A percentile compares a stretch with the other conserved stretches of the same genome.
Conservation (phyloP, 108 stramenopile species). For the Nitzschia putrida region DNA sequence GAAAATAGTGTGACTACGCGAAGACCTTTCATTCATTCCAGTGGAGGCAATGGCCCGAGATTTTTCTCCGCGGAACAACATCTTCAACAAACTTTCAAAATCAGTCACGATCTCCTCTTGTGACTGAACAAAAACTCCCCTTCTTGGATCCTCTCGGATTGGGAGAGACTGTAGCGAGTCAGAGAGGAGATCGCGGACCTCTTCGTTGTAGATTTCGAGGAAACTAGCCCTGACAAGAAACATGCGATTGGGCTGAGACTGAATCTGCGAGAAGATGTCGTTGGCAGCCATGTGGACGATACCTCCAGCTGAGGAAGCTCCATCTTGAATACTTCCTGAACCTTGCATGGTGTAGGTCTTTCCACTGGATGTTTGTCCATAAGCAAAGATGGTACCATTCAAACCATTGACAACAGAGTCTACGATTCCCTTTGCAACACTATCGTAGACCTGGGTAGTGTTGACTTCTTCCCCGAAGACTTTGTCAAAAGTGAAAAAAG, state of each 20-base stretch:
- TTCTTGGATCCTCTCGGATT: conserved; percentile 91
- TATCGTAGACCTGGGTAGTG: conserved; percentile 90
- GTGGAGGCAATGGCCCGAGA: conserved; percentile 87
- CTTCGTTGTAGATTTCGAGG: conserved; percentile 99
- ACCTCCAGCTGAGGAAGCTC: conserved; percentile 42
- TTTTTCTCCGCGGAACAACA: conserved; percentile 86
- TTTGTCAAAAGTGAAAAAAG: conserved; percentile 93
- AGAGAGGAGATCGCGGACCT: conserved; percentile 92
- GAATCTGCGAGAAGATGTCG: conserved; percentile 79
- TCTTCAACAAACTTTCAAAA: conserved; percentile 69
- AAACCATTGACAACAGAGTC: conserved; percentile 84
- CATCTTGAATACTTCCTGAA: conserved; percentile 69
- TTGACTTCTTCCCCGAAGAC: conserved; percentile 79
- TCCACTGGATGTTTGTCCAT: conserved; percentile 91
- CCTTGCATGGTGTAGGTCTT: conserved; percentile 95
- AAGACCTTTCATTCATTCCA: conserved; percentile 95
- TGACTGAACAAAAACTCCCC: conserved; percentile 95
- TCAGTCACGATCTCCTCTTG: conserved; percentile 82
- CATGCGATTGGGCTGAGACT: conserved; percentile 53
- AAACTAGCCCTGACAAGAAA: conserved; percentile 93
- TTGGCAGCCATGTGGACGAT: conserved; percentile 85
- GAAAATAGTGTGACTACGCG: conserved; percentile 96
- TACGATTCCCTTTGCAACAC: conserved; percentile 86
- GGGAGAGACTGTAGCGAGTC: conserved; percentile 45
- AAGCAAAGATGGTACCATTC: conserved; percentile 97